Base-by-base conservation (phyloP, 2,329 filamentous ascomycete genomes). In the Clonostachys byssicola region DNA sequence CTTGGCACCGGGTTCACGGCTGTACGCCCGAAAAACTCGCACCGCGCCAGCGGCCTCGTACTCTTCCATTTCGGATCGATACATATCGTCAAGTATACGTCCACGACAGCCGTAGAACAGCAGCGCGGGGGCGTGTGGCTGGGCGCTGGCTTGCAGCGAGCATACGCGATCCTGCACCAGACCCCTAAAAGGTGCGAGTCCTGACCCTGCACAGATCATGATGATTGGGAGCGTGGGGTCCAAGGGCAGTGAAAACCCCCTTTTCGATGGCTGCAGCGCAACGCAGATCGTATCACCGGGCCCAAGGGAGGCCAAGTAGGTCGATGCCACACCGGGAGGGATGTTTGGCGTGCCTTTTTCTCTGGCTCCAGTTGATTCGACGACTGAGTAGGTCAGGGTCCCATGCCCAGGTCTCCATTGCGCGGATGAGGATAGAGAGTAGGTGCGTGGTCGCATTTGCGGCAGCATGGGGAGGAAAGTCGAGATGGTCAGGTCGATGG, bases 341-440 rank as follows among this genome's bases (percentile, higher is more conserved):
- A 88, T 73, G 1, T 91, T 75, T 4, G 77, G 75, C 0, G 78
- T 75, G 3, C 70, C 71, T 43, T 84, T 74, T 44, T 88, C 73
- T 1, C 91, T 75, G 4, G 77, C 75, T 66, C 86, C 89, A 5
- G 86, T 90, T 23, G 92, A 73, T 0, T 84, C 83, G 44, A 78
- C 77, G 48, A 72, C 72, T 12, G 66, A 68, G n/a, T n/a, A n/a
- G n/a, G n/a, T n/a, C n/a, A n/a, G n/a, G n/a, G n/a, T n/a, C n/a
- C n/a, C n/a, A n/a, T n/a, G n/a, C n/a, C n/a, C 0, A 78, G 71
- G 51, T 84, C 75, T 51, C 66, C 86, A 90, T 5, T 86, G 90
- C 0, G 87, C 85, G 0, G 86, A 89, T 0, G 86, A 90, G 1
- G 87, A 90, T 58, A 92, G 89, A 34, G 83, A 88, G 17, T 46